Conservation (phyloP, 2,329 filamentous ascomycete species). For the Aspergillus aculeatus region DNA sequence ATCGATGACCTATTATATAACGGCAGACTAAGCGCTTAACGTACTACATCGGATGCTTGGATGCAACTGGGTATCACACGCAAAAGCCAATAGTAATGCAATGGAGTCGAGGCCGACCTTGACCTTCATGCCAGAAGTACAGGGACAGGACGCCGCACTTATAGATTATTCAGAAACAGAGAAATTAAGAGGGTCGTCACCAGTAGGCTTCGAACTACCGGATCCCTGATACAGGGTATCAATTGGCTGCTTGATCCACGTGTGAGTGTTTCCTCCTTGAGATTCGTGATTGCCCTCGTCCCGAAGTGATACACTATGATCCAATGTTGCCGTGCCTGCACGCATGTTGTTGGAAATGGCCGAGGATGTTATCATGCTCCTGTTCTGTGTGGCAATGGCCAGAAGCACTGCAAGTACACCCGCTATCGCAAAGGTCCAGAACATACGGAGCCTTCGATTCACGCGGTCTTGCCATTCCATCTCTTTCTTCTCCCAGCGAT, state of each 20-base stretch:
- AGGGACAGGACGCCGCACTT: conserved; percentile 9
- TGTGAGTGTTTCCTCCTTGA: not conserved
- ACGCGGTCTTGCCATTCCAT: conserved; percentile 42
- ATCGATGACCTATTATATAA: conserved; percentile 4
- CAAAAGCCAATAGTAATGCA: conserved; percentile 15
- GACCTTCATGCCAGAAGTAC: not conserved
- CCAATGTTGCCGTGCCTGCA: not conserved
- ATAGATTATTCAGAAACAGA: conserved; percentile 31
- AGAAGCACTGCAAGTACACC: conserved; percentile 30
- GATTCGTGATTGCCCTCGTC: not conserved
- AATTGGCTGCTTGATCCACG: not conserved
- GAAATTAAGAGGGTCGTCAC: conserved; percentile 24
- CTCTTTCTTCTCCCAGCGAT: conserved; percentile 45
- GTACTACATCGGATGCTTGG: conserved; percentile 2
- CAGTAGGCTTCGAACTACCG: conserved; percentile 8
- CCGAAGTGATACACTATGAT: not conserved
- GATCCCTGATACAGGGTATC: not conserved
- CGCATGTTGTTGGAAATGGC: not conserved
- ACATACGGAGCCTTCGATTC: conserved; percentile 39
- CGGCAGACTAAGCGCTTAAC: conserved; percentile 10
- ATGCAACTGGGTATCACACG: conserved; percentile 24
- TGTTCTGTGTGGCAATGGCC: conserved; percentile 30
- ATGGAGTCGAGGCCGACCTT: conserved; percentile 11
- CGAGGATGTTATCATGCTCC: conserved; percentile 13
- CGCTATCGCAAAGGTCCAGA: conserved; percentile 34